Conservation (phyloP, 225 moss, liverwort and hornwort genomes). For the Sphagnum contortum region DNA sequence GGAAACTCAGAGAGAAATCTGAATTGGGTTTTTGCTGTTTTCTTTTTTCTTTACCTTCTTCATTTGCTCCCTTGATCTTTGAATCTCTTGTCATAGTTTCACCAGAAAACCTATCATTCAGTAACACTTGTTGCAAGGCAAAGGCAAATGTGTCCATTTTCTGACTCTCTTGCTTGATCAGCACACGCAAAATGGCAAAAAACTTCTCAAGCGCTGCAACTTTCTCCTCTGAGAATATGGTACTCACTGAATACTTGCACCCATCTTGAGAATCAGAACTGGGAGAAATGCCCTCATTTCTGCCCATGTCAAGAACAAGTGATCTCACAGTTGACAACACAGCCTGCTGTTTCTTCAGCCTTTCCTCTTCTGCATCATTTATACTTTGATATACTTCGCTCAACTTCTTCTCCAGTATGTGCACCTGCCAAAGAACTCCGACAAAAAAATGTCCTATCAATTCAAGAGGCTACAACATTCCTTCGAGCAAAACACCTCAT, state of each 20-base stretch:
- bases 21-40: neutral
- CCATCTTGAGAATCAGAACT: slow-evolving; percentile 23
- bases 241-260: slow-evolving; percentile 16
- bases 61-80: slow-evolving; percentile 6
- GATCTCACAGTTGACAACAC: slow-evolving; percentile 59
- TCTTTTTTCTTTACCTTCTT: slow-evolving; percentile 5
- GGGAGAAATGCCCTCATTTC: slow-evolving; percentile 21
- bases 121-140: too few species aligned
- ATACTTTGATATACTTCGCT: slow-evolving; percentile 42
- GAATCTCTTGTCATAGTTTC: neutral
- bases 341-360: slow-evolving; percentile 45
- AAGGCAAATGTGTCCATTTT: slow-evolving; percentile 24
- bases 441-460: neutral
- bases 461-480: neutral
- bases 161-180: slow-evolving; percentile 76
- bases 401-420: slow-evolving; percentile 48
- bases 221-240: slow-evolving; percentile 37
- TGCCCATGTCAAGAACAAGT: slow-evolving; percentile 73
- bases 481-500: neutral
- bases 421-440: slow-evolving; percentile 15
- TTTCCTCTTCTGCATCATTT: slow-evolving; percentile 46
- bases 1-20: neutral
- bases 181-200: slow-evolving; percentile 70
- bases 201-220: slow-evolving; percentile 78
- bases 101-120: neutral